Conservation (phyloP, 192 early-diverging fungal species). For the Rhizoclosmatium sp. region DNA sequence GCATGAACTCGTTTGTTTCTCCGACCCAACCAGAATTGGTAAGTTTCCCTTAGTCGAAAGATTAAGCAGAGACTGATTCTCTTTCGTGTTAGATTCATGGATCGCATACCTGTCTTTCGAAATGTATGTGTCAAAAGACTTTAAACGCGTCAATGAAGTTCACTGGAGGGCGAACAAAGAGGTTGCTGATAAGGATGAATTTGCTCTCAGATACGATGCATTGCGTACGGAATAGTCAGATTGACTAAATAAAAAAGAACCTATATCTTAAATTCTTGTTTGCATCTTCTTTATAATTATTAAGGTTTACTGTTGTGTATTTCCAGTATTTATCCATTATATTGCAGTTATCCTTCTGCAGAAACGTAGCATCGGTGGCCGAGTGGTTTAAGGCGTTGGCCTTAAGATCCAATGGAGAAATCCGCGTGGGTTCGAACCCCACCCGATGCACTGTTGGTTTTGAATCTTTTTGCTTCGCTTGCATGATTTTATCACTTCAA, state of each 20-base stretch:
- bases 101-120: constrained; percentile 51
- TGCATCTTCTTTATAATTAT: not conserved
- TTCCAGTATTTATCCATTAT: not conserved
- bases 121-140: constrained; percentile 52
- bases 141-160: constrained; percentile 57
- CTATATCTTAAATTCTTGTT: no score
- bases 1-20: constrained; percentile 52
- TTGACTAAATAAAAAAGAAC: not conserved
- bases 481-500: no score
- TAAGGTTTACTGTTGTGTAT: not conserved
- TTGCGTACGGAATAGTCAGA: constrained; percentile 23
- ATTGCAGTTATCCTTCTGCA: not conserved
- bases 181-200: constrained; percentile 65
- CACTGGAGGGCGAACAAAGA: constrained; percentile 66
- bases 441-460: constrained; percentile 34
- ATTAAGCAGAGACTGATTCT: no score
- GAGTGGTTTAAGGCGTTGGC: constrained; percentile 58
- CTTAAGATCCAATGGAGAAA: constrained; percentile 53
- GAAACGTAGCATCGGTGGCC: constrained; percentile 37
- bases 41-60: not conserved
- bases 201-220: constrained; percentile 49
- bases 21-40: not conserved
- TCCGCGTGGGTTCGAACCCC: constrained; percentile 61
- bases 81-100: constrained; percentile 42
- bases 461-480: not conserved